Percentiles rank a stretch among this genome's conserved stretches.
These are phyloP conservation scores for Phialophora chinensis DNA, from an alignment of 2,329 filamentous ascomycete genomes.

Conservation along the genomic window DNA sequence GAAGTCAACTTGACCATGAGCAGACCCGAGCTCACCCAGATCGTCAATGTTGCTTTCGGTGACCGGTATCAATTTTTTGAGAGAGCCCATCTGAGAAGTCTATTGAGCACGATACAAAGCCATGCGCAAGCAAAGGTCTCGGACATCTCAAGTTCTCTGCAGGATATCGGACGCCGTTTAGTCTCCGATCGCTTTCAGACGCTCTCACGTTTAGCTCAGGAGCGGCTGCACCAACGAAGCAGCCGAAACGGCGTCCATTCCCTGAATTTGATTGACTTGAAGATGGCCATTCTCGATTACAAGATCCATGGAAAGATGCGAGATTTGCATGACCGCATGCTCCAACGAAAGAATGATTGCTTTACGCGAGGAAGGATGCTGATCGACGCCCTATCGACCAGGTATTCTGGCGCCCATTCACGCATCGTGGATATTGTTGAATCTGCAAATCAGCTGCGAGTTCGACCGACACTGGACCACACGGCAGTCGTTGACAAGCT, in stretches of 20 bases:
- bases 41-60: conserved; percentile 49
- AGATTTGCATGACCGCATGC: conserved; percentile 2
- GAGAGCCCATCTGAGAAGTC: conserved; percentile 52
- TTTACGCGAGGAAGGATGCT: conserved; percentile 7
- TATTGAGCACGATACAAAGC: conserved; percentile 46
- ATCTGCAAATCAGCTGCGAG: neutral
- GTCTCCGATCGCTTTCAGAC: neutral
- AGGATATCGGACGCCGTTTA: neutral
- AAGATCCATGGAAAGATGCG: neutral
- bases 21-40: conserved; percentile 46
- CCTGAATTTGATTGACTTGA: neutral
- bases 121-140: conserved; percentile 40
- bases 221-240: neutral
- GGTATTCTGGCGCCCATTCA: conserved; percentile 5
- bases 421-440: conserved; percentile 6
- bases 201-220: neutral
- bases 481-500: conserved; percentile 21
- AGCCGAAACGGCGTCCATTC: neutral
- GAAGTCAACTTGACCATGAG: conserved; percentile 55
- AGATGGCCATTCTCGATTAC: neutral
- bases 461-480: conserved; percentile 4
- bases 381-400: conserved; percentile 3
- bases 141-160: neutral
- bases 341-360: conserved; percentile 2
- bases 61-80: conserved; percentile 53